Evolutionary conservation across 164 flowering plant genomes (phyloP).

Genomic region (Nymphaea colorata): DNA sequence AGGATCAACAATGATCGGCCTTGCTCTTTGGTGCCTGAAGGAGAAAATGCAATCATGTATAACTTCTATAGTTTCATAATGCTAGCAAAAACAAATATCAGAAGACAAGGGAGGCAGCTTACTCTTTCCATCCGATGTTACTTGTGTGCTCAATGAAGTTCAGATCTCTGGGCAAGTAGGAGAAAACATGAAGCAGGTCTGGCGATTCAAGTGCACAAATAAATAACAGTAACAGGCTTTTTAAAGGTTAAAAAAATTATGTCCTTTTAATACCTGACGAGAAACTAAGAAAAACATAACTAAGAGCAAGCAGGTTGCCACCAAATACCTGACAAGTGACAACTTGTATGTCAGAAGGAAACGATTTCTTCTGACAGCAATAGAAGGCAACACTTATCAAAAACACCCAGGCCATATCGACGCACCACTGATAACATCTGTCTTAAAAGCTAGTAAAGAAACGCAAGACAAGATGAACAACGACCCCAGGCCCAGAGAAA

Average conservation of each 20-base stretch:
- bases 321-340: background rate
- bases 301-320: background rate
- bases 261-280: background rate
- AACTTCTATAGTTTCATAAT: constrained; percentile 1
- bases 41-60: background rate
- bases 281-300: background rate
- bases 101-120: constrained; percentile 18
- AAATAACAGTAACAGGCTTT: background rate
- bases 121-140: constrained; percentile 88
- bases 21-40: constrained; percentile 56
- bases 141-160: constrained; percentile 90
- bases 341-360: background rate
- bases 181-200: constrained; percentile 80
- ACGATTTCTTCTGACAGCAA: background rate
- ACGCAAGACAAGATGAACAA: no score
- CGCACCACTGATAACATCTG: no score
- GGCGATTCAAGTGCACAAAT: constrained; percentile 12
- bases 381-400: background rate
- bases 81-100: background rate
- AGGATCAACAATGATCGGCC: constrained; percentile 79
- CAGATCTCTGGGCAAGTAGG: constrained; percentile 71
- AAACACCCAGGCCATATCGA: no score
- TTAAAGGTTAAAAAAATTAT: background rate
- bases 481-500: no score
- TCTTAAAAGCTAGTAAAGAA: no score